phyloP scores from a whole-genome alignment of 2,329 filamentous ascomycete species.

The Aciculosporium take region DNA sequence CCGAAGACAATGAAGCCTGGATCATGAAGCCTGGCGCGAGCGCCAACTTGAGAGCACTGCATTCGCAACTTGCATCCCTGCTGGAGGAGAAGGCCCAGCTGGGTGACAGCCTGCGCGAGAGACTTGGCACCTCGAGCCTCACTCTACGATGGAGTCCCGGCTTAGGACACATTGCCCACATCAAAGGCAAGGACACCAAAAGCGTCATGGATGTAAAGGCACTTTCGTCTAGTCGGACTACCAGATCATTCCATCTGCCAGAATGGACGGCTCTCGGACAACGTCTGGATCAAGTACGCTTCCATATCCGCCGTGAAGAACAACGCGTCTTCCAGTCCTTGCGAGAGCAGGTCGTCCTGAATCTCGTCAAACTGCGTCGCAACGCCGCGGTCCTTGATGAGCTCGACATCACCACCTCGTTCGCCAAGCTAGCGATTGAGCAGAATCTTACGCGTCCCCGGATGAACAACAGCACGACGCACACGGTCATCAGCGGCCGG shows the following conservation, averaged over 20 bases:
- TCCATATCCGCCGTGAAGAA: conserved; percentile 73
- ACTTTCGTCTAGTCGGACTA: conserved; percentile 69
- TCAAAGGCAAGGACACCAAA: conserved; percentile 63
- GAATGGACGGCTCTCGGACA: conserved; percentile 76
- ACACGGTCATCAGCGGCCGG: conserved; percentile 71
- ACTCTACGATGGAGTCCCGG: conserved; percentile 76
- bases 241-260: conserved; percentile 67
- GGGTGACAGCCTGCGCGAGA: conserved; percentile 43
- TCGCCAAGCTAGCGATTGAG: conserved; percentile 64
- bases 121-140: conserved; percentile 49
- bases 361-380: conserved; percentile 71
- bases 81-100: conserved; percentile 45
- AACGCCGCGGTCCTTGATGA: conserved; percentile 90
- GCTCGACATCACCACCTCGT: conserved; percentile 78
- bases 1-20: conserved; percentile 46
- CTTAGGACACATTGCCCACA: conserved; percentile 79
- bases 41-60: conserved; percentile 47
- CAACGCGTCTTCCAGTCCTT: conserved; percentile 62
- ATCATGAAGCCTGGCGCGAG: conserved; percentile 59
- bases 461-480: conserved; percentile 48
- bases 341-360: conserved; percentile 61
- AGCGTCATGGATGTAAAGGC: conserved; percentile 19
- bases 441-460: conserved; percentile 59
- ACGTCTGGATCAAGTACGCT: conserved; percentile 60
- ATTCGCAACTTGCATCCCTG: conserved; percentile 49